Conservation (phyloP, 257 asterid genomes). For the Ajuga chamaepitys region DNA sequence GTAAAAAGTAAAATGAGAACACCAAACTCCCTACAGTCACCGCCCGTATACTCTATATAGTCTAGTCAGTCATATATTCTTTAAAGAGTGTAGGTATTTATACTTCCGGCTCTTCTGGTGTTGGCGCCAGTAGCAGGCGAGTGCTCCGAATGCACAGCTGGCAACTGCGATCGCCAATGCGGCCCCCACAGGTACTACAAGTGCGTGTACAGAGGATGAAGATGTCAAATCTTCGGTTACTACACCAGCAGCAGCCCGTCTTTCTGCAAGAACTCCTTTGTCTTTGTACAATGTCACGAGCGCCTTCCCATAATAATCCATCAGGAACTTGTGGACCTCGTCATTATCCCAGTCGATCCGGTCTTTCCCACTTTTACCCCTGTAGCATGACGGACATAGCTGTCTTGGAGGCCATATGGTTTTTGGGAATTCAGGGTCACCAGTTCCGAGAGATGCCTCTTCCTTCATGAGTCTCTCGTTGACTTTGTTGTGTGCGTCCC, state of each 20-base stretch:
- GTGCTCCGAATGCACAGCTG: conserved; percentile 96
- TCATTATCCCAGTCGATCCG: conserved; percentile 47
- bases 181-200: conserved; percentile 89
- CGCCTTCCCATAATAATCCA: conserved; percentile 52
- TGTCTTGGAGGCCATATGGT: conserved; percentile 68
- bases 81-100: conserved; percentile 70
- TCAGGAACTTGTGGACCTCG: conserved; percentile 59
- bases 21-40: conserved; percentile 33
- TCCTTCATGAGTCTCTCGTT: conserved; percentile 71
- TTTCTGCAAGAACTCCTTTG: conserved; percentile 37
- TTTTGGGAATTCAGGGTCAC: conserved; percentile 81
- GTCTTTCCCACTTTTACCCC: conserved; percentile 13
- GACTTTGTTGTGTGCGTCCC: conserved; percentile 87
- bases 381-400: conserved; percentile 79
- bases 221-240: conserved; percentile 43
- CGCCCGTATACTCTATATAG: conserved; percentile 8
- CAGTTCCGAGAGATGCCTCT: conserved; percentile 55
- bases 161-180: conserved; percentile 89
- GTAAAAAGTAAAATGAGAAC: conserved; percentile 32
- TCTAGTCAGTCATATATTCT: conserved; percentile 49
- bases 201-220: conserved; percentile 39
- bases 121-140: conserved; percentile 94
- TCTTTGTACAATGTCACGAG: conserved; percentile 46
- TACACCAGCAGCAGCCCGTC: neutral
- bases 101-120: conserved; percentile 95